phyloP scores from a whole-genome alignment of 495 filamentous ascomycete species.

The Daldinia vernicosa region DNA sequence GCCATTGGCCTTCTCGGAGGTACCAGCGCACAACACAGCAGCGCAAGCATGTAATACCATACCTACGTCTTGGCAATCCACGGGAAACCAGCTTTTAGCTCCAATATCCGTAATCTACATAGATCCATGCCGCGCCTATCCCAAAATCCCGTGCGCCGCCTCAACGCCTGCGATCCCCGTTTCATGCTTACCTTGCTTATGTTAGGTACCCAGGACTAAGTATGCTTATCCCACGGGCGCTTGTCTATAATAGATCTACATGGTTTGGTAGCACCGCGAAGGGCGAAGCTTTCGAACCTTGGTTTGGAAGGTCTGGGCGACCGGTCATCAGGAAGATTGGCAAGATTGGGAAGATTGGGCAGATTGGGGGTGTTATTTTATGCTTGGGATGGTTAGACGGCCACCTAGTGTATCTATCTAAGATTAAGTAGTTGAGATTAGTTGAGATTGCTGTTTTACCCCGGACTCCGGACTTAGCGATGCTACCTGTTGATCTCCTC shows the following conservation, averaged over 20 bases:
- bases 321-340: no score
- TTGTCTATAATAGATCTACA: not conserved
- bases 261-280: not conserved
- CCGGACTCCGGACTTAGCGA: conserved; percentile 34
- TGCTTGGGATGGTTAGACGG: not conserved
- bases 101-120: conserved; percentile 13
- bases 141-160: conserved; percentile 9
- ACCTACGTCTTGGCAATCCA: not conserved
- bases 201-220: not conserved
- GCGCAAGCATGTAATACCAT: not conserved
- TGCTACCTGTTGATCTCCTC: conserved; percentile 17
- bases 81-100: not conserved
- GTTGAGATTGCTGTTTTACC: conserved; percentile 14
- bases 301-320: not conserved
- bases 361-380: conserved; percentile 1
- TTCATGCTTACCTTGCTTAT: not conserved
- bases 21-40: not conserved
- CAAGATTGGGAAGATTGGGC: not conserved
- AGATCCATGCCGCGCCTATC: conserved; percentile 12
- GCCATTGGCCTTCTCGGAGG: not conserved
- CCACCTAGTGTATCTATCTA: not conserved
- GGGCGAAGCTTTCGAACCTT: not conserved
- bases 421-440: not conserved
- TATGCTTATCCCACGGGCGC: not conserved
- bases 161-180: not conserved